Percentiles rank a stretch among this genome's conserved stretches.
phyloP scores from a whole-genome alignment of 164 flowering plant genomes.

The Stephania yunnanensis region DNA sequence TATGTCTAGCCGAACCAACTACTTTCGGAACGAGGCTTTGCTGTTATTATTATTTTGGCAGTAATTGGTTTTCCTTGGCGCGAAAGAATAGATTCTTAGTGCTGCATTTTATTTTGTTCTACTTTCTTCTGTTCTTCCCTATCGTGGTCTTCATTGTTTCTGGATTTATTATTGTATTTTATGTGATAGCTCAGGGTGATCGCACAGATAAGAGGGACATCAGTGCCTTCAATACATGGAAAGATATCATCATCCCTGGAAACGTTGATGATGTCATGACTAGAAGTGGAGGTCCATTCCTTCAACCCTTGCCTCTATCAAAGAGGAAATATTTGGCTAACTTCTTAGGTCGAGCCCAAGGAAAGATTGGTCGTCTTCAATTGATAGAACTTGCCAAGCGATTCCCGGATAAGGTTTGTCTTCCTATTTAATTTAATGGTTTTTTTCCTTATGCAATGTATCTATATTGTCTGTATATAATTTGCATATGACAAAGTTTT shows the following conservation, averaged over 20 bases:
- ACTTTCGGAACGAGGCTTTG: background rate
- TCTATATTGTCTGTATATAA: background rate
- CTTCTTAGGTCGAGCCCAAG: slow-evolving; percentile 88
- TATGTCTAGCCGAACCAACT: no score
- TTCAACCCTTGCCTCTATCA: slow-evolving; percentile 72
- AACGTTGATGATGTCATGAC: slow-evolving; percentile 95
- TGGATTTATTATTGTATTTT: slow-evolving; percentile 5
- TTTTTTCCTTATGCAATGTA: background rate
- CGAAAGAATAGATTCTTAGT: background rate
- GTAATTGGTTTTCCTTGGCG: background rate
- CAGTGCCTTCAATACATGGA: slow-evolving; percentile 96
- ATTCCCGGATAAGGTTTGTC: slow-evolving; percentile 75
- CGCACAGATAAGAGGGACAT: slow-evolving; percentile 86
- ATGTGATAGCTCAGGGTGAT: slow-evolving; percentile 64
- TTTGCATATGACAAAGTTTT: background rate
- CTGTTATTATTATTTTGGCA: background rate
- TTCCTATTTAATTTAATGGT: slow-evolving; percentile 4
- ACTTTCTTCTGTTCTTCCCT: background rate
- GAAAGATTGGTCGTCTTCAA: slow-evolving; percentile 82
- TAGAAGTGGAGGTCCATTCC: slow-evolving; percentile 32
- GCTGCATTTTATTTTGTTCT: background rate
- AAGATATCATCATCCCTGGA: slow-evolving; percentile 95
- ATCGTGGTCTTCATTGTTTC: slow-evolving; percentile 2
- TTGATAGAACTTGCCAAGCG: slow-evolving; percentile 74
- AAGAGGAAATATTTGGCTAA: slow-evolving; percentile 81